Conservation (phyloP, 176 grass and related monocot genomes). For the Juncus effusus region DNA sequence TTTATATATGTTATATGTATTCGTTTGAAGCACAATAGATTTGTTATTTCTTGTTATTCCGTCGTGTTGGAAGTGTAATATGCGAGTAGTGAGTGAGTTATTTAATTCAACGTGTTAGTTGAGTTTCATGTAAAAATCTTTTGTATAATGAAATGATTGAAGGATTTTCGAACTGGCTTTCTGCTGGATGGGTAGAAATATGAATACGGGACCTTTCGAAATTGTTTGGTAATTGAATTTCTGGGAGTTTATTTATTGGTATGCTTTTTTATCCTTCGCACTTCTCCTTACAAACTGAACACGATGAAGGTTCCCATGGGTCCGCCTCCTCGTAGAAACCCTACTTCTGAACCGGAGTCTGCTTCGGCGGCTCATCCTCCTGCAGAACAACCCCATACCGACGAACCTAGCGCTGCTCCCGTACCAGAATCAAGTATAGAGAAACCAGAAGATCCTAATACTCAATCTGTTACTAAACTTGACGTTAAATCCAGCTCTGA, state of each 20-base stretch:
- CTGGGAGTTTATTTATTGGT: not conserved
- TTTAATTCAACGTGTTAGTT: constrained; percentile 23
- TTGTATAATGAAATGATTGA: not conserved
- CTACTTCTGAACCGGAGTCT: constrained; percentile 10
- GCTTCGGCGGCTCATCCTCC: constrained; percentile 1
- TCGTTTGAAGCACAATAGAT: constrained; percentile 12
- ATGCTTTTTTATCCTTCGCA: not conserved
- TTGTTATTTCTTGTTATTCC: not conserved
- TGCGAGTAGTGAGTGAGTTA: not conserved
- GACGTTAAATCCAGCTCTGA: not conserved
- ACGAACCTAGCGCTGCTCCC: not conserved
- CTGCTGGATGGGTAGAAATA: not conserved
- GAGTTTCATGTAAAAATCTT: constrained; percentile 17
- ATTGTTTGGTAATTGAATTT: not conserved
- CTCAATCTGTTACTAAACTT: too few relatives aligned
- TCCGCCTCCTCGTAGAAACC: constrained; percentile 50
- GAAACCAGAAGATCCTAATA: too few relatives aligned
- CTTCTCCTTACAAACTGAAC: not conserved
- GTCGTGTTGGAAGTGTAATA: constrained; percentile 11
- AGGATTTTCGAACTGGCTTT: not conserved
- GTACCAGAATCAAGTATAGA: not conserved
- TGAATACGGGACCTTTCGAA: not conserved
- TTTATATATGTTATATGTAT: constrained; percentile 18
- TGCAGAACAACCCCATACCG: constrained; percentile 6
- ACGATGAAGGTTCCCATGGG: constrained; percentile 65